phyloP scores from a whole-genome alignment of 1,139 yeast genomes.

The Dujonia santamariae region DNA sequence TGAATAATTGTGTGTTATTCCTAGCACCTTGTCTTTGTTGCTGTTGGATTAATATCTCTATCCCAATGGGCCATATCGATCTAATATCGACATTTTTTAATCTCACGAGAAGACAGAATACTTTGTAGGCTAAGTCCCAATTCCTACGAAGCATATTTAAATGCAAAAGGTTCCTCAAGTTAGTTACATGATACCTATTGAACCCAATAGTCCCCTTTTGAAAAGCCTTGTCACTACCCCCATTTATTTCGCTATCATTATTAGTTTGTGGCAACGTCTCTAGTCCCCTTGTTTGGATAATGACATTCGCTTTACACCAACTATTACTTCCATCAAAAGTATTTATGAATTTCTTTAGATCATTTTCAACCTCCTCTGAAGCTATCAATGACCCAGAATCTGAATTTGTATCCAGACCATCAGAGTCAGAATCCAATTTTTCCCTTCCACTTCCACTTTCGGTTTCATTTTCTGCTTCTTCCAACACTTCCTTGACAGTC shows the following conservation, averaged over 20 bases:
- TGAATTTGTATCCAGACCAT: neutral
- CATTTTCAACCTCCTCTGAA: slow-evolving; percentile 9
- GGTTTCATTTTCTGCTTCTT: slow-evolving; percentile 8
- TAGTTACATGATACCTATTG: slow-evolving; percentile 27
- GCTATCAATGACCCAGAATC: neutral
- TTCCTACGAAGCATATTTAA: slow-evolving; percentile 38
- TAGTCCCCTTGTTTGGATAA: slow-evolving; percentile 26
- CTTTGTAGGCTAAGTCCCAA: slow-evolving; percentile 54
- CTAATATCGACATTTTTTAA: slow-evolving; percentile 49
- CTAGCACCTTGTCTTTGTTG: neutral
- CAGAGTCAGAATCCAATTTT: slow-evolving; percentile 6
- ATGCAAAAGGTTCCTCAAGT: slow-evolving; percentile 33
- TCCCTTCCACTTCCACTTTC: slow-evolving; percentile 12
- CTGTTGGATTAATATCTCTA: slow-evolving; percentile 24
- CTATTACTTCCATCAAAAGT: slow-evolving; percentile 21
- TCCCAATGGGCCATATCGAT: slow-evolving; percentile 59
- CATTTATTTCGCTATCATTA: too few relatives aligned
- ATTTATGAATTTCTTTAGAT: slow-evolving; percentile 14
- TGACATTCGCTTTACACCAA: slow-evolving; percentile 22
- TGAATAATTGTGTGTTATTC: slow-evolving; percentile 9
- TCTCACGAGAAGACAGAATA: slow-evolving; percentile 49
- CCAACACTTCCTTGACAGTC: slow-evolving; percentile 6
- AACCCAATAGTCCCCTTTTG: slow-evolving; percentile 6
- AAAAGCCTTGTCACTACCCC: neutral
- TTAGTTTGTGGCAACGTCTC: slow-evolving; percentile 19